Base-by-base conservation (phyloP, 2,329 filamentous ascomycete genomes). In the Pseudodiploospora longispora region DNA sequence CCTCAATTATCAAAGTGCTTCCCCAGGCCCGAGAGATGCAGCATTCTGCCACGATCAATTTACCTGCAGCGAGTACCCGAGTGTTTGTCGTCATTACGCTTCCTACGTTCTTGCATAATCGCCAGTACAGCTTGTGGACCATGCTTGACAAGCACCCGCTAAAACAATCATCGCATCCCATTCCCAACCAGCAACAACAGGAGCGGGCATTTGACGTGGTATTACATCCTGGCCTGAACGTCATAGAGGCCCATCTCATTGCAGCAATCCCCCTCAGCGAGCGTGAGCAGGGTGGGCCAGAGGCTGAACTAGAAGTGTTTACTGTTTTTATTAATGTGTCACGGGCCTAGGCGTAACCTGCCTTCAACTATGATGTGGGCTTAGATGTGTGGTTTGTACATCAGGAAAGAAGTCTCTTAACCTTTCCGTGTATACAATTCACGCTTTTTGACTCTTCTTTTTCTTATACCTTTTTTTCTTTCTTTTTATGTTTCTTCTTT, bases 41-140 rank as follows among this genome's bases (percentile, higher is more conserved):
- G 46, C 84, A 91, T 54, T 87, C 82, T 4, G 70, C 85, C 36
- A 85, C 86, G 5, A 69, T 93, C 44, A 83, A 80, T 46, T 68
- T 93, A 7, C 80, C 85, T 1, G 64, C 75, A 2, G 76, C 73
- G 38, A 80, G 89, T 55, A 81, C 78, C 52, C 82, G 83, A 47
- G 67, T 95, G 12, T 83, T 89, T 48, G 74, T 95, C 45, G 71
- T 78, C 27, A 82, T 85, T 4, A 75, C 74, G 8, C 70, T 94
- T 12, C 76, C 81, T 1, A 66, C 80, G 6, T 72, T 74, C 31
- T 65, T 87, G 4, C 76, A 82, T 47, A 74, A 70, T 36, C 81
- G 87, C 30, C 80, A 87, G 41, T 87, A 86, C 65, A 87, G 83
- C 58, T 67, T 93, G 32, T 89, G 87, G 59, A 83, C 89, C 31